Evolutionary conservation across 1,284 basidiomycete species (phyloP), one percentile per base, ranked within the genome.

Genomic region (Coniophora puteana): DNA sequence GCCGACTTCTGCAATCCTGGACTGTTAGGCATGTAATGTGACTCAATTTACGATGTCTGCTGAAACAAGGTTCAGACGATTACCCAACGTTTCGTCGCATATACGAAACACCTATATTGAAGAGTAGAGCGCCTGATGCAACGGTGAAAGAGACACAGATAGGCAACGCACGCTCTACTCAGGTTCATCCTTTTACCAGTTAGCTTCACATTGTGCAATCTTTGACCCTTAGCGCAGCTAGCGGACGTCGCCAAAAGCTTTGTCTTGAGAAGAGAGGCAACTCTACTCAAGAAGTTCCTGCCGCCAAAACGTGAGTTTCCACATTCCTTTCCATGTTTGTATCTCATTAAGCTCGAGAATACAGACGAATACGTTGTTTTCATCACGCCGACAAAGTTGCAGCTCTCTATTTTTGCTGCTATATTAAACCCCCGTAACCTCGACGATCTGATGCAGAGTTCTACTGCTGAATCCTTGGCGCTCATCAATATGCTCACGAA

Each of bases 1-100:
- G 81, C 89, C 32, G 85, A 97, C 48, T 99, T 98, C 59, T 92
- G 92, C 57, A 95, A 94, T 59, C 94, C 93, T 14, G 89, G 88
- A 16, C 62, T 96, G 13, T 74, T 98, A 24, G 90, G 86, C 86
- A 52, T 22, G 62, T 55, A 36, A 38, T 17, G 49, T 48, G 36
- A 38, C 42, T 5, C 44, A 37, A 31, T 25, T 5, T 11, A 10
- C 34, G 8, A 11, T 11, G 20, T 16, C 20, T 21, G 21, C 33
- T 12, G 30, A 31, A 21, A 41, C 18, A 21, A 6, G 11, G 23
- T 36, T 3, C 42, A 83, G 84, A 85, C 54, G 78, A 87, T 46
- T 90, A 93, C 52, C 65, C 68, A 22, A 74, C 75, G 4, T 92
- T 93, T 61, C 77, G 79, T 40, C 80, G 83, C 49, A 76, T 91